phyloP scores from a whole-genome alignment of 495 filamentous ascomycete genomes.

The Aspergillus hancockii region DNA sequence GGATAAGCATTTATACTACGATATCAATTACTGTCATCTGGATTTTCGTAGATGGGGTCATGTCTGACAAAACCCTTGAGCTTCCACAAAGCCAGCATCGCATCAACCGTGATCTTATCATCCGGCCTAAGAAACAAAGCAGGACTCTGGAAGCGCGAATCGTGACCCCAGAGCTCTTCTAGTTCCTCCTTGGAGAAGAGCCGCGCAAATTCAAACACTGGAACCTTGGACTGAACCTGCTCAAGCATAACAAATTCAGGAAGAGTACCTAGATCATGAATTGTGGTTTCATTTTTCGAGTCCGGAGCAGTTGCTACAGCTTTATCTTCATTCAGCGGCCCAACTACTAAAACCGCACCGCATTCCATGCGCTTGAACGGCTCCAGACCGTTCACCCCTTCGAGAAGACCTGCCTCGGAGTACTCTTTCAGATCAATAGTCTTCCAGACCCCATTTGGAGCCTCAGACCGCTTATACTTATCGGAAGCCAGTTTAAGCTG shows the following conservation, averaged over 20 bases:
- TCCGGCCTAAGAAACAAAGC: conserved; percentile 42
- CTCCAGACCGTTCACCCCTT: conserved; percentile 26
- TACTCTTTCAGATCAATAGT: conserved; percentile 26
- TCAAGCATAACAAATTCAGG: conserved; percentile 31
- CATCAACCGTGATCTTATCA: conserved; percentile 38
- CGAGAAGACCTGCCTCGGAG: conserved; percentile 29
- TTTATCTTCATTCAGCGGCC: conserved; percentile 12
- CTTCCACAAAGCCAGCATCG: conserved; percentile 66
- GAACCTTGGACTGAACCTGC: conserved; percentile 35
- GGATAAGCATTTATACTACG: background rate
- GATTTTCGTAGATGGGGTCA: conserved; percentile 8
- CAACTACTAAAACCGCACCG: conserved; percentile 34
- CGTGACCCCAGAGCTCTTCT: conserved; percentile 25
- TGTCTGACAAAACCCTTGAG: conserved; percentile 58
- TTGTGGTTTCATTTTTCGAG: background rate
- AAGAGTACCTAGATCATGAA: conserved; percentile 5
- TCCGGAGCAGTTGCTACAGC: conserved; percentile 1
- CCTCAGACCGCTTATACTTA: conserved; percentile 23
- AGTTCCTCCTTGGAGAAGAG: conserved; percentile 40
- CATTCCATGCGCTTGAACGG: conserved; percentile 29
- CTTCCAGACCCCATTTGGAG: conserved; percentile 35
- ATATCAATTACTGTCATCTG: background rate
- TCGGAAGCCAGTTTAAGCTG: conserved; percentile 30
- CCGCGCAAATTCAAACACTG: conserved; percentile 44
- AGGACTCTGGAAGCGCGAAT: conserved; percentile 25